Evolutionary conservation across 352 stramenopile genomes (phyloP).

Genomic region (Phytophthora hibernalis): DNA sequence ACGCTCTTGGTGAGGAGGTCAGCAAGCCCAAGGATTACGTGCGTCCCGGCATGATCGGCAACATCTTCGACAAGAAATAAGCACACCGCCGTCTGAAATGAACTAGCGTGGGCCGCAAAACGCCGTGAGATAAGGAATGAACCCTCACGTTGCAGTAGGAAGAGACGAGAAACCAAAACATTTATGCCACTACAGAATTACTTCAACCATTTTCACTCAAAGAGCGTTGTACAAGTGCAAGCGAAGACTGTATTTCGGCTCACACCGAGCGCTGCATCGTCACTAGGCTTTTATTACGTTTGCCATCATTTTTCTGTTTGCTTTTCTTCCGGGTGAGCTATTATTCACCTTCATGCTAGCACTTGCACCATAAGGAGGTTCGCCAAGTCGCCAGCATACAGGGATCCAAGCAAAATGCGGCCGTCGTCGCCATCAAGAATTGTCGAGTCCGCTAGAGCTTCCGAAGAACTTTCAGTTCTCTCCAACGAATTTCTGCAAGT

Average conservation of each 20-base stretch:
- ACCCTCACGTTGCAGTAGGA: constrained; percentile 8
- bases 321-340: constrained; percentile 13
- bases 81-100: constrained; percentile 3
- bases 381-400: constrained; percentile 18
- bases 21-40: constrained; percentile 88
- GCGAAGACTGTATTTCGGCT: constrained; percentile 19
- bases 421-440: constrained; percentile 3
- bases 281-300: constrained; percentile 27
- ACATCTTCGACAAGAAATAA: constrained; percentile 55
- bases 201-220: neutral
- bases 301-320: constrained; percentile 25
- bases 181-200: constrained; percentile 10
- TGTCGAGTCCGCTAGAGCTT: constrained; percentile 11
- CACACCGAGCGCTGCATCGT: constrained; percentile 8
- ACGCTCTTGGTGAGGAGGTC: constrained; percentile 87
- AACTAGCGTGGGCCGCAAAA: constrained; percentile 6
- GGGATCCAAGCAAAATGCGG: constrained; percentile 18
- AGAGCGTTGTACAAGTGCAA: too few relatives aligned
- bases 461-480: constrained; percentile 50
- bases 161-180: constrained; percentile 6
- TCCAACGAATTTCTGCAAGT: constrained; percentile 68
- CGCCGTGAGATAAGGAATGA: constrained; percentile 10
- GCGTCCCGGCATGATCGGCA: constrained; percentile 85
- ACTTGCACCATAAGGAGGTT: constrained; percentile 23
- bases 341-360: constrained; percentile 12